These are phyloP conservation scores for Tuber calosporum DNA, from an alignment of 495 filamentous ascomycete species.

Conservation along the genomic window DNA sequence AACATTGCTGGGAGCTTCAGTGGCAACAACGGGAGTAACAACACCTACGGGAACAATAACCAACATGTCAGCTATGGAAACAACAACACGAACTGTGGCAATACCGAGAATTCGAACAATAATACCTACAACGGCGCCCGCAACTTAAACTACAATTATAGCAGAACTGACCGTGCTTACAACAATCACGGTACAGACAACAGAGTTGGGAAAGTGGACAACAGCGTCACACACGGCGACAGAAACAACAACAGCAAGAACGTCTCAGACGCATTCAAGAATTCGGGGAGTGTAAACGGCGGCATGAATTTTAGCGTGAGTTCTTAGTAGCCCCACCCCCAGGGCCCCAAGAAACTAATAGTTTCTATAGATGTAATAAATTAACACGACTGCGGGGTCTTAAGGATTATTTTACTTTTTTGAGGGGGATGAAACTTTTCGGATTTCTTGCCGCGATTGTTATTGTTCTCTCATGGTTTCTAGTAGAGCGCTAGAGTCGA, in stretches of 20 bases:
- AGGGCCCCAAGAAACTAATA: neutral
- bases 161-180: no score
- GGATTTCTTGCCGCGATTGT: neutral
- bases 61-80: neutral
- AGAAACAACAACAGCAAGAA: no score
- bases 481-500: neutral
- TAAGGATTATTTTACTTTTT: neutral
- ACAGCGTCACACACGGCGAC: no score
- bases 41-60: neutral
- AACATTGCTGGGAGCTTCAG: neutral
- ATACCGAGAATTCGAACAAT: neutral
- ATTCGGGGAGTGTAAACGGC: no score
- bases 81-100: neutral
- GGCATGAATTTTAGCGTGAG: neutral
- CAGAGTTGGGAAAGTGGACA: no score
- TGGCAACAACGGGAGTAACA: neutral
- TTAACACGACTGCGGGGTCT: neutral
- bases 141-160: neutral
- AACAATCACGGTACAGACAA: no score
- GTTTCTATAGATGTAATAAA: neutral
- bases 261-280: no score
- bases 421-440: neutral
- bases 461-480: neutral
- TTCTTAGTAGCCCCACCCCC: neutral
- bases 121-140: neutral